Conservation (phyloP, 75 land plant species). For the Cupressus sempervirens region DNA sequence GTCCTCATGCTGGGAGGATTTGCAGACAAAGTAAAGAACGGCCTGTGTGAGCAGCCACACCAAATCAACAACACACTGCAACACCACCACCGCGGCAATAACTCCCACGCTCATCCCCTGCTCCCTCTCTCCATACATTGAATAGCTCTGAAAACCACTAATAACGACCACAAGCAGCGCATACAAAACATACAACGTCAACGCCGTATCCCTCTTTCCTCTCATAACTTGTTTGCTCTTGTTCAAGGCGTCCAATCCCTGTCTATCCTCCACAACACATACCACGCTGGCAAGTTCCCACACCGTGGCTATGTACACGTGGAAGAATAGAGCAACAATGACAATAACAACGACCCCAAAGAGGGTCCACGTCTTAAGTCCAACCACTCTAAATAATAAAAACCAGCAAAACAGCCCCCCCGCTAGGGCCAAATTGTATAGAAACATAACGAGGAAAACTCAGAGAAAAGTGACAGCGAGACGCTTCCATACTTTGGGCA, state of each 20-base stretch:
- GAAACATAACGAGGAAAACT: conserved; percentile 31
- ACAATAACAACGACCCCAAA: not conserved
- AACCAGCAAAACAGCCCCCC: not conserved
- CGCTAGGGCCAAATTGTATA: conserved; percentile 21
- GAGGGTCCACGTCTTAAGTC: not conserved
- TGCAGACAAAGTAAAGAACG: conserved; percentile 77
- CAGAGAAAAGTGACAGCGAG: conserved; percentile 63
- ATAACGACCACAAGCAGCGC: not conserved
- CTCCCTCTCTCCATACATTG: not conserved
- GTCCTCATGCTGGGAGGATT: conserved; percentile 69
- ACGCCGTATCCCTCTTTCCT: conserved; percentile 39
- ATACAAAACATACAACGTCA: not conserved
- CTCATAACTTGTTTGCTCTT: conserved; percentile 54
- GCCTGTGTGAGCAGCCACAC: conserved; percentile 55
- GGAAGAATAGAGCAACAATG: conserved; percentile 22
- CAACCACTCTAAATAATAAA: not conserved
- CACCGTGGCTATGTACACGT: conserved; percentile 47
- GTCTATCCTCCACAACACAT: conserved; percentile 66
- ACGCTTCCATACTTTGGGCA: conserved; percentile 79
- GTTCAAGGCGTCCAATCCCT: conserved; percentile 56
- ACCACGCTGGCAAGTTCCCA: conserved; percentile 85
- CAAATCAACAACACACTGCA: conserved; percentile 28
- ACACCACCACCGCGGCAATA: conserved; percentile 7
- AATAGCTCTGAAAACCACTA: not conserved
- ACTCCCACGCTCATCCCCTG: conserved; percentile 20